Base-by-base conservation (phyloP, 495 filamentous ascomycete species). In the Xylaria sp. region DNA sequence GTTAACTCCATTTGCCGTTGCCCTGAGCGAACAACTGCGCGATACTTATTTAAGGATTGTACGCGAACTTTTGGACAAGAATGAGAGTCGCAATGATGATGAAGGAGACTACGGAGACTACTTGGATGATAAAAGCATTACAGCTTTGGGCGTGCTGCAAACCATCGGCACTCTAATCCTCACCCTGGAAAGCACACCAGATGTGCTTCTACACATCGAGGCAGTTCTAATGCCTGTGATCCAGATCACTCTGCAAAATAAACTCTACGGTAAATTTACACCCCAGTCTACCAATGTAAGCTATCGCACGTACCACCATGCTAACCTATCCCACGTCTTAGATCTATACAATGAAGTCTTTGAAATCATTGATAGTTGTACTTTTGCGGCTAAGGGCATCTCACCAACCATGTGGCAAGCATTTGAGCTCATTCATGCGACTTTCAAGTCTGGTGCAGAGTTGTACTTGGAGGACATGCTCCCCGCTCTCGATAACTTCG, bases 391-490 rank as follows among this genome's bases (percentile, higher is more conserved):
- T 44, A 99, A 98, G 83, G 87, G 88, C 44, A 97, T 99, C 71
- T 97, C 96, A 5, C 90, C 92, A 29, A 97, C 92, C 41, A 99
- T 99, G 96, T 99, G 96, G 96, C 89, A 94, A 77, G 94, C 97
- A 3, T 99, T 99, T 75, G 94, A 95, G 81, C 89, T 98, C 37
- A 96, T 99, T 70, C 97, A 98, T 80, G 88, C 92, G 73, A 97
- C 95, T 11, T 99, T 99, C 87, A 97, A 98, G 84, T 91, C 93
- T 55, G 94, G 96, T 41, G 96, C 96, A 19, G 96, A 98, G 84
- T 86, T 98, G 29, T 99, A 98, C 74, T 88, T 99, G n/a, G 95
- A 97, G 79, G 96, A 99, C 72, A 99, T 99, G 96, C 90, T 99
- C 35, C 96, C 96, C 3, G 95, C 97, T 0, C 86, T 99, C 21